phyloP scores from a whole-genome alignment of 73 alveolate genomes.

The Breviolum minutum region DNA sequence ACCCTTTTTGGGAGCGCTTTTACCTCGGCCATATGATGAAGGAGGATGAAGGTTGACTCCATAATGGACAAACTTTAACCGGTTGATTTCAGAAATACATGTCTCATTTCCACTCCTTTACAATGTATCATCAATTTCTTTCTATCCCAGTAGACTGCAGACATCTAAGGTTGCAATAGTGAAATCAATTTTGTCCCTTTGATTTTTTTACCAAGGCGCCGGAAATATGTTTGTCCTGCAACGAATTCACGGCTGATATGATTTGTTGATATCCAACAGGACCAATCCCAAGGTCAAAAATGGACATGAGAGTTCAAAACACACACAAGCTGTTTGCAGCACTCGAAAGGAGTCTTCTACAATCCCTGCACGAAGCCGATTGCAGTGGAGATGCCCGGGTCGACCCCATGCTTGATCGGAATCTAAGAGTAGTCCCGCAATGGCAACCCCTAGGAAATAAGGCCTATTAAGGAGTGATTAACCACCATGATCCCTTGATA shows the following conservation, averaged over 20 bases:
- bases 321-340: too few relatives aligned
- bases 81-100: too few relatives aligned
- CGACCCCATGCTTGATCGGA: too few relatives aligned
- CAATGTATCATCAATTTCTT: too few relatives aligned
- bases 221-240: constrained; percentile 24
- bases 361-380: not conserved
- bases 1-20: too few relatives aligned
- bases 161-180: not conserved
- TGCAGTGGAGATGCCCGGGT: not conserved
- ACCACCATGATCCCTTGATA: not conserved
- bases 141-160: not conserved
- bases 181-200: not conserved
- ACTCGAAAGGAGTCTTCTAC: too few relatives aligned
- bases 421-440: too few relatives aligned
- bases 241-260: not conserved
- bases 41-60: too few relatives aligned
- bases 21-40: too few relatives aligned
- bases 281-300: not conserved
- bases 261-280: not conserved
- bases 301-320: not conserved
- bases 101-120: too few relatives aligned
- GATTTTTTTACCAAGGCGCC: not conserved
- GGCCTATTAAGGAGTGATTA: not conserved
- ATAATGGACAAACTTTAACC: too few relatives aligned
- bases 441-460: too few relatives aligned